phyloP scores from a whole-genome alignment of 2,329 filamentous ascomycete species.

The Paraconiothyrium brasiliense region DNA sequence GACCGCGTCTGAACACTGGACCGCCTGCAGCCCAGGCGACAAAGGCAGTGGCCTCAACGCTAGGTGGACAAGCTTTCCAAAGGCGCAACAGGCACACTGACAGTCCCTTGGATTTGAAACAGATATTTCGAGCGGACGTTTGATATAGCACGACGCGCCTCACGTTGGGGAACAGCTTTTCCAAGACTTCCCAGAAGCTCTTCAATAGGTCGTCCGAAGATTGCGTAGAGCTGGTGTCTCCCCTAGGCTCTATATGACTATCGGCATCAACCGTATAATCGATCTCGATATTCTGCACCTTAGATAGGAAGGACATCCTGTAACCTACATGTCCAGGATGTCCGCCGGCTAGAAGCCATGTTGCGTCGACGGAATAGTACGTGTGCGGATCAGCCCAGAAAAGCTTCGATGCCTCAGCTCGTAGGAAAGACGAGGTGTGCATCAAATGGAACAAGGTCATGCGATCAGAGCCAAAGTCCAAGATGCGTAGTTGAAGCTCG shows the following conservation, averaged over 20 bases:
- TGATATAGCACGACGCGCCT: background rate
- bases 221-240: background rate
- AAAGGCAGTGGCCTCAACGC: background rate
- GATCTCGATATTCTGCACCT: background rate
- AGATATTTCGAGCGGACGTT: background rate
- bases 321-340: background rate
- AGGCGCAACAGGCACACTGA: background rate
- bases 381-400: no score
- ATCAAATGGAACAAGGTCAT: background rate
- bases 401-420: no score
- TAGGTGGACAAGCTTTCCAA: background rate
- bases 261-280: background rate
- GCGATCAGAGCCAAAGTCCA: no score
- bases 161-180: background rate
- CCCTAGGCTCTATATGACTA: background rate
- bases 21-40: background rate
- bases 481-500: no score
- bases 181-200: background rate
- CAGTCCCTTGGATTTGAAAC: background rate
- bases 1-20: background rate
- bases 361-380: no score
- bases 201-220: background rate
- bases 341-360: no score
- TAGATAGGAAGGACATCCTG: background rate
- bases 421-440: no score